Base-by-base conservation (phyloP, 2,329 filamentous ascomycete species). In the Monosporascus sp. region DNA sequence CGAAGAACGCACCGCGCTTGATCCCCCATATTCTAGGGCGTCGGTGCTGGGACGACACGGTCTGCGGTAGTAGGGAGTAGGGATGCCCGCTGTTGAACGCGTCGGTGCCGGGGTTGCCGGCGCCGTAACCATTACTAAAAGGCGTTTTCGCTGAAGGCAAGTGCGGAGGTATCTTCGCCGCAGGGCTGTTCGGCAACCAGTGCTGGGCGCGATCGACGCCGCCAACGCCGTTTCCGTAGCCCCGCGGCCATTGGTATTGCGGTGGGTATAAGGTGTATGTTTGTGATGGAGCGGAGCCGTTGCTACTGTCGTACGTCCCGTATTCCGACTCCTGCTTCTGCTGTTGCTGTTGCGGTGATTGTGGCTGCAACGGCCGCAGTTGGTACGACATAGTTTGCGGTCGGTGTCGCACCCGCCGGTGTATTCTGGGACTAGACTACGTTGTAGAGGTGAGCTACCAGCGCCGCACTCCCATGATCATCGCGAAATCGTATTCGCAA, bases 1-100 rank as follows among this genome's bases (percentile, higher is more conserved):
- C 50, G 60, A 63, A 67, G 44, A 69, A 69, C 3, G 54, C 41
- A 14, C 57, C 57, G 48, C 57, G 59, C 51, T 54, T 62, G 38
- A 71, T 49, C 7, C 68, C 69, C 31, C 65, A 68, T 20, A 71
- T 61, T 54, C 39, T 18, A 17, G 1, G 54, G 47, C 37, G 44
- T 31, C 24, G 22, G 2, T 54, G 53, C 27, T 47, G 54, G 20
- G 48, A 48, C 27, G 54, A 52, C 51, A 54, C 47, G 31, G 44
- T 45, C 25, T 39, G 44, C 11, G 53, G 51, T 37, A 49, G 44
- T 36, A 24, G 27, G 11, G 18, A 39, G 37, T 47, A 41, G 17
- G 25, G 45, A 25, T 44, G 37, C 2, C 18, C 49, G 7, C 46
- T 54, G 8, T 39, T 47, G 15, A 48, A 38, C 27, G 52, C 52